phyloP scores from a whole-genome alignment of 345 rosid genomes.

The Syzygium aromaticum region DNA sequence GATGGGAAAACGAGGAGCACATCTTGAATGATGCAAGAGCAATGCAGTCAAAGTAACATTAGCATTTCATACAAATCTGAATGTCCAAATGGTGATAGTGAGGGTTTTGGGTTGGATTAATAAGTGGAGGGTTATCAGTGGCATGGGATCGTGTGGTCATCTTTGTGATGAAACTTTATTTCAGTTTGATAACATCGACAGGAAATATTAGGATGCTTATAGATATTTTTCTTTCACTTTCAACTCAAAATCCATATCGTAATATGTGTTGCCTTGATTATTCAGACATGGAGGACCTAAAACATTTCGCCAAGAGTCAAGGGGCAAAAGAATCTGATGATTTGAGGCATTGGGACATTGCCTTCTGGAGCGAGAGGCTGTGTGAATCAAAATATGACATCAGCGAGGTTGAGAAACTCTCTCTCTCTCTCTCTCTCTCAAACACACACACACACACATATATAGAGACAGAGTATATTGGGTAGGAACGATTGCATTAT shows the following conservation, averaged over 20 bases:
- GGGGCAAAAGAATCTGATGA: slow-evolving; percentile 63
- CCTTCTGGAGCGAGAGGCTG: slow-evolving; percentile 92
- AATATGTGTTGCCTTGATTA: neutral
- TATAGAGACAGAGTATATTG: neutral
- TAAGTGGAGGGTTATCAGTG: neutral
- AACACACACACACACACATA: no score
- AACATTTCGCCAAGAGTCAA: slow-evolving; percentile 56
- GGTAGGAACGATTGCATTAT: neutral
- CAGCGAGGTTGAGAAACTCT: slow-evolving; percentile 46
- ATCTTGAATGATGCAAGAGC: neutral
- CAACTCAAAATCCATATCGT: neutral
- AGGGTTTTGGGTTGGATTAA: neutral
- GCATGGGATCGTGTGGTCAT: neutral
- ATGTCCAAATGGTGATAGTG: neutral
- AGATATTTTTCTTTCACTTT: neutral
- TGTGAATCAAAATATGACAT: slow-evolving; percentile 86
- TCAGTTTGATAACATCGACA: no score
- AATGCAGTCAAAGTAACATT: neutral
- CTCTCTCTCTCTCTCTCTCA: neutral
- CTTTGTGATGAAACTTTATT: no score
- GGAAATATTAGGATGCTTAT: neutral
- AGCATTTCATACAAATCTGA: neutral
- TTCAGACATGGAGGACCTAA: slow-evolving; percentile 77
- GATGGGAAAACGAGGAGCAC: neutral
- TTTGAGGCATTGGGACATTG: slow-evolving; percentile 72